These are phyloP conservation scores for Cryptosporidium andersoni DNA, from an alignment of 169 alveolate genomes.

Conservation along the genomic window DNA sequence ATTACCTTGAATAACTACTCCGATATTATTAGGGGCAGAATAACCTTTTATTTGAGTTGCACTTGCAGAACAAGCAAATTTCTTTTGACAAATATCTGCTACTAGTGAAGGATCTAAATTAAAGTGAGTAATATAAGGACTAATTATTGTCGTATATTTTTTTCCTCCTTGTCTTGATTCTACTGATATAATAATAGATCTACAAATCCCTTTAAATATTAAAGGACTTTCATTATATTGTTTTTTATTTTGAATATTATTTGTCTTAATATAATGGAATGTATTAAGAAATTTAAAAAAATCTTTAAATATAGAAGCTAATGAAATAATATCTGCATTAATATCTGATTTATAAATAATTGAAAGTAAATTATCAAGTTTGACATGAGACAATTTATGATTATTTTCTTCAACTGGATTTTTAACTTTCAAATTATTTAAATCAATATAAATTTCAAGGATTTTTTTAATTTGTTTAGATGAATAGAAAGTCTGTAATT, in stretches of 20 bases:
- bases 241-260: neutral
- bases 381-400: slow-evolving; percentile 1
- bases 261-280: slow-evolving; percentile 38
- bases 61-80: slow-evolving; percentile 66
- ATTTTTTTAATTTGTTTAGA: slow-evolving; percentile 9
- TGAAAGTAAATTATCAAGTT: slow-evolving; percentile 9
- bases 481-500: slow-evolving; percentile 18
- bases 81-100: slow-evolving; percentile 59
- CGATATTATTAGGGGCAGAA: slow-evolving; percentile 20
- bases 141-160: slow-evolving; percentile 52
- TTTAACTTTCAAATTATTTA: slow-evolving; percentile 16
- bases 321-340: neutral
- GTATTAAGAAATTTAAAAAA: slow-evolving; percentile 12
- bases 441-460: slow-evolving; percentile 36
- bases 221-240: slow-evolving; percentile 5
- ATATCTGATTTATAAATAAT: neutral
- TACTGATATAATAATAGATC: slow-evolving; percentile 24
- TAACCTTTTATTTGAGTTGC: slow-evolving; percentile 48
- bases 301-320: slow-evolving; percentile 12
- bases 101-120: slow-evolving; percentile 31
- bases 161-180: slow-evolving; percentile 61
- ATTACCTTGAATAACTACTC: slow-evolving; percentile 62
- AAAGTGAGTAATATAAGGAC: slow-evolving; percentile 57
- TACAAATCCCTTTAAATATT: slow-evolving; percentile 37
- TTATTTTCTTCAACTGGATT: neutral